phyloP scores from a whole-genome alignment of 352 stramenopile species.

The Phytophthora megakarya region DNA sequence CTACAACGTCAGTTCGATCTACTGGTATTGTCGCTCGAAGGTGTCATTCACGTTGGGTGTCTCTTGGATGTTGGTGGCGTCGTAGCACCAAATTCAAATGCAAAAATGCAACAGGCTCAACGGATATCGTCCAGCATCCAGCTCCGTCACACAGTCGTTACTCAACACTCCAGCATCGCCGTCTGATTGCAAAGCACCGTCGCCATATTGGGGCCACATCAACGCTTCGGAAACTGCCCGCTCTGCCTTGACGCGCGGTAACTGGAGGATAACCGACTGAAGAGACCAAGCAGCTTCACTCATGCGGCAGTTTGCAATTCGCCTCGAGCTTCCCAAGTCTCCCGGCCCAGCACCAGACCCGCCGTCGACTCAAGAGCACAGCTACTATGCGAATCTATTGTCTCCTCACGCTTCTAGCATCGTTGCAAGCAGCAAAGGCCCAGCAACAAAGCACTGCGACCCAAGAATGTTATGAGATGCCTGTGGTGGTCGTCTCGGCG shows the following conservation, averaged over 20 bases:
- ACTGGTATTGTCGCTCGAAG: too few relatives aligned
- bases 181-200: constrained; percentile 1
- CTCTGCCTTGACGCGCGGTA: constrained; percentile 11
- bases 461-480: constrained; percentile 70
- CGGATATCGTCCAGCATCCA: constrained; percentile 2
- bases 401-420: constrained; percentile 25
- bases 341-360: constrained; percentile 16
- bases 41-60: too few relatives aligned
- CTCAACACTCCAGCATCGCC: neutral
- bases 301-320: constrained; percentile 25
- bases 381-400: constrained; percentile 24
- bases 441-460: constrained; percentile 16
- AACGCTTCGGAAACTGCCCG: constrained; percentile 12
- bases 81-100: too few relatives aligned
- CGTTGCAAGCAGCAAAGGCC: constrained; percentile 14
- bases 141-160: constrained; percentile 8
- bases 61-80: too few relatives aligned
- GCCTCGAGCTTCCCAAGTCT: constrained; percentile 19
- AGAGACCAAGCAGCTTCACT: neutral
- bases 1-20: constrained; percentile 6
- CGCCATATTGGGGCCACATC: constrained; percentile 16
- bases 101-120: neutral
- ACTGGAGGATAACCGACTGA: constrained; percentile 17
- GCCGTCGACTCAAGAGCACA: constrained; percentile 12
- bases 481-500: constrained; percentile 68